Evolutionary conservation across 768 basidiomycete species (phyloP).

Genomic region (Albatrellus ellisii): DNA sequence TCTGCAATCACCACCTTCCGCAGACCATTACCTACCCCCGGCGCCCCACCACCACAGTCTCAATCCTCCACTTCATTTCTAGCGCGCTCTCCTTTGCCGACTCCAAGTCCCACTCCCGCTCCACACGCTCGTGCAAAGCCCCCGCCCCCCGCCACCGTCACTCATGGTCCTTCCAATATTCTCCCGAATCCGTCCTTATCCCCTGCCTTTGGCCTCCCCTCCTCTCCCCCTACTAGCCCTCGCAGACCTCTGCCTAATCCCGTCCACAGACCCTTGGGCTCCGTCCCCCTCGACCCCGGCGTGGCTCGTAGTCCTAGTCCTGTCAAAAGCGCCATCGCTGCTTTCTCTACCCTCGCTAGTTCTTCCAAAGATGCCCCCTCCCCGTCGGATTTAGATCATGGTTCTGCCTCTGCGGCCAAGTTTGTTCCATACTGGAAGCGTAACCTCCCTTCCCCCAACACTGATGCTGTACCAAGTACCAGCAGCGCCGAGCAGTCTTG

Average conservation of each 20-base stretch:
- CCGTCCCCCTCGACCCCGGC: neutral
- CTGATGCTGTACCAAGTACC: neutral
- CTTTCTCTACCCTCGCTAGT: neutral
- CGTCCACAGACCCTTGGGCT: constrained; percentile 3
- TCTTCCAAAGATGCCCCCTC: neutral
- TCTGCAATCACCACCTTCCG: constrained; percentile 6
- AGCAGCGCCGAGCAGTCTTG: neutral
- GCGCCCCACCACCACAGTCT: constrained; percentile 6
- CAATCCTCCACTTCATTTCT: constrained; percentile 2
- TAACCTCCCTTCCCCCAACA: constrained; percentile 11
- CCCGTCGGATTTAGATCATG: neutral
- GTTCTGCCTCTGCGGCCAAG: constrained; percentile 4
- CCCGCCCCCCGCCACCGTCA: neutral
- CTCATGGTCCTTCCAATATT: neutral
- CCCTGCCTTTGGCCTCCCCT: constrained; percentile 6
- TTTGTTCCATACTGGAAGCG: constrained; percentile 15
- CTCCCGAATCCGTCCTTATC: neutral
- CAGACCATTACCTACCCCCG: constrained; percentile 14
- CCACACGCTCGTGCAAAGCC: constrained; percentile 6
- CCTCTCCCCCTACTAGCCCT: constrained; percentile 7
- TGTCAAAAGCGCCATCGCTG: constrained; percentile 5
- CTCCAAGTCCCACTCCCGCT: constrained; percentile 12
- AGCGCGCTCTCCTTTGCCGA: constrained; percentile 11
- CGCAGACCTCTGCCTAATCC: constrained; percentile 10
- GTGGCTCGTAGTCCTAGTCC: constrained; percentile 10